These are phyloP conservation scores for Parachaetomium inaequale DNA, from an alignment of 495 filamentous ascomycete species.

Conservation along the genomic window DNA sequence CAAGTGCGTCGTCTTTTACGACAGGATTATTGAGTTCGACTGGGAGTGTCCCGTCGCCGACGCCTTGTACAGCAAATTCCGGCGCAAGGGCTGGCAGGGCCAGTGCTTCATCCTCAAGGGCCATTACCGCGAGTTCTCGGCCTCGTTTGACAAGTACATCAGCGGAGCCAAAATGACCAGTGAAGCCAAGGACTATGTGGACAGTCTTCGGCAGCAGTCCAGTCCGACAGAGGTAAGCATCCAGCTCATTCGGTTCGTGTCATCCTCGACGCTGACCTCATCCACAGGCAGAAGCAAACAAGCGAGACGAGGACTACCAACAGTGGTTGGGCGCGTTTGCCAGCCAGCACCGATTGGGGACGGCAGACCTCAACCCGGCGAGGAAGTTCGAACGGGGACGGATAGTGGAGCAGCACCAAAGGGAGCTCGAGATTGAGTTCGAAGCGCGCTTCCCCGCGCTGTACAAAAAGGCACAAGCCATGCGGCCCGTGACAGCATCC, in stretches of 20 bases:
- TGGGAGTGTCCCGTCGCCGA: conserved; percentile 48
- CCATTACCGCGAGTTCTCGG: conserved; percentile 47
- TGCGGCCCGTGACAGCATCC: conserved; percentile 17
- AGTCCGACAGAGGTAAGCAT: conserved; percentile 32
- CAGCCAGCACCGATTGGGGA: conserved; percentile 36
- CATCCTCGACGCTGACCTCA: conserved; percentile 10
- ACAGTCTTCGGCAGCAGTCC: conserved; percentile 34
- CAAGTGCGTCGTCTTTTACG: conserved; percentile 49
- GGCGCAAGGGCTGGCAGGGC: conserved; percentile 41
- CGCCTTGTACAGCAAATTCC: conserved; percentile 39
- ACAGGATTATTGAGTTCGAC: conserved; percentile 41
- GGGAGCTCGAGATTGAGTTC: conserved; percentile 40
- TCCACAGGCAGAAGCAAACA: conserved; percentile 31
- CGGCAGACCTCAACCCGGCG: conserved; percentile 35
- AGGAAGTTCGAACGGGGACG: conserved; percentile 37
- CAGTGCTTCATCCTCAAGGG: conserved; percentile 49
- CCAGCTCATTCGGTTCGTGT: not conserved
- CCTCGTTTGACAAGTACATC: conserved; percentile 46
- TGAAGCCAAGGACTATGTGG: conserved; percentile 41
- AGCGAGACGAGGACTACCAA: conserved; percentile 32
- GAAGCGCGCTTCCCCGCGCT: conserved; percentile 34
- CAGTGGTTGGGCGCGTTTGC: conserved; percentile 39
- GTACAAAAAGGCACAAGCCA: conserved; percentile 35
- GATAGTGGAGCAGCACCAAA: conserved; percentile 39
- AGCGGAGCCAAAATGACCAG: conserved; percentile 39